Base-by-base conservation (phyloP, 2,329 filamentous ascomycete genomes). In the Colletotrichum echinochloae region DNA sequence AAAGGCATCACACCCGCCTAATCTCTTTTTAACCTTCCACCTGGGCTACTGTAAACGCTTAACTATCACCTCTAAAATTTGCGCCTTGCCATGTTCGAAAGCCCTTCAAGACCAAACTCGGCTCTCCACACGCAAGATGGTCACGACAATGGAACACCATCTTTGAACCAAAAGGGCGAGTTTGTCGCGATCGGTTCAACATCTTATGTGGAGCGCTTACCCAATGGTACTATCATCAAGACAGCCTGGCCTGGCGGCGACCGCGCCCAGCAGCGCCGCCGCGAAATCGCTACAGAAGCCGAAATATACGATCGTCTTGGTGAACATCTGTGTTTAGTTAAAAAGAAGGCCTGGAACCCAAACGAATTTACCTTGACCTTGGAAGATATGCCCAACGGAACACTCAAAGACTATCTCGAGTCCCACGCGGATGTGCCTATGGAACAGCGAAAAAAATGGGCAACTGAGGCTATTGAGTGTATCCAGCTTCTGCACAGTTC, bases 251-350 rank as follows among this genome's bases (percentile, higher is more conserved):
- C 60, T 20, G 52, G 60, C 33, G 35, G 51, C 26, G 16, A 41
- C n/a, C 51, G 44, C 37, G 66, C 33, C 57, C 30, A 35, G 3
- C 41, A 64, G 35, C 44, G 60, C 41, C 44, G 60, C 30, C 39
- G 30, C 37, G 60, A 68, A 30, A 52, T 68, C 16, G 52, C 60
- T 12, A 57, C 37, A 49, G 52, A 68, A 7, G 44, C 60, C 28
- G 33, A 52, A 7, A 59, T 68, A 52, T 64, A 68, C 33, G 33
- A 68, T 49, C 41, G 59, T 8, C 66, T 68, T 14, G 37, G 66
- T 41, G 39, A 61, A 44, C 37, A 64, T 54, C 35, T 33, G 20
- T 56, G 44, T 20, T 23, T 64, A 33, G 30, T 64, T 8, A 49
- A 44, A 16, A 51, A 39, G 33, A 63, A 30, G 46, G 33, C 39